Evolutionary conservation across 768 basidiomycete genomes (phyloP), one percentile per base, ranked within the genome.

Genomic region (Kwoniella europaea): DNA sequence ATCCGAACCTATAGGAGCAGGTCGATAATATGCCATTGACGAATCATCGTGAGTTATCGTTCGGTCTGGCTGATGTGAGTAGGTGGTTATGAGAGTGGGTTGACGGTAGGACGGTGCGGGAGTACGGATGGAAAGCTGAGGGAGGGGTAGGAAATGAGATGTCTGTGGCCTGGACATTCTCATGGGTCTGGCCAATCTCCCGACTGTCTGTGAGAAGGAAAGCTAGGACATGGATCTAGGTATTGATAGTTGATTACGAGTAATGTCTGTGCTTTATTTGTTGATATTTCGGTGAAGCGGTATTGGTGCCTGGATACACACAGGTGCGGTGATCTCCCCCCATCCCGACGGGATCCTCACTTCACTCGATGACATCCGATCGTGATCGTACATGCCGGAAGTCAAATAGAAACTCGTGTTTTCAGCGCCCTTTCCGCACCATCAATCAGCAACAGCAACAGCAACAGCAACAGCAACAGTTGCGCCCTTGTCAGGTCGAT

Each of bases 51-150:
- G 77, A 12, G 16, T 43, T 59, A 81, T 81, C 2, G 69, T 68
- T 54, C 82, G 60, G 57, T 82, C 75, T 15, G 81, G 75, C 1
- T 73, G 74, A 63, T 84, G 82, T 4, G 82, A 82, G 65, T 84
- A 84, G 12, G 82, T 82, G 4, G 76, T 44, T 7, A 84, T 67
- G 0, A 83, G 73, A n/a, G 71, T 74, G 2, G 82, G 82, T 18
- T 42, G 50, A 16, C 74, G 79, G 43, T 80, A 79, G 6, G 63
- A 22, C 4, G 79, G 76, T 29, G 76, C 71, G 12, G 78, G 73
- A 9, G 62, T 64, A 2, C 55, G 55, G 24, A 79, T 60, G 12
- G 63, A 64, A 5, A 72, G 57, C 1, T 76, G 76, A 9, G 80
- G 80, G 3, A 81, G 72, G 20, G 79, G 77, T 35, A 81, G 76